Evolutionary conservation across 164 flowering plant species (phyloP), one percentile per base, ranked within the genome.

Genomic region (Malania oleifera): DNA sequence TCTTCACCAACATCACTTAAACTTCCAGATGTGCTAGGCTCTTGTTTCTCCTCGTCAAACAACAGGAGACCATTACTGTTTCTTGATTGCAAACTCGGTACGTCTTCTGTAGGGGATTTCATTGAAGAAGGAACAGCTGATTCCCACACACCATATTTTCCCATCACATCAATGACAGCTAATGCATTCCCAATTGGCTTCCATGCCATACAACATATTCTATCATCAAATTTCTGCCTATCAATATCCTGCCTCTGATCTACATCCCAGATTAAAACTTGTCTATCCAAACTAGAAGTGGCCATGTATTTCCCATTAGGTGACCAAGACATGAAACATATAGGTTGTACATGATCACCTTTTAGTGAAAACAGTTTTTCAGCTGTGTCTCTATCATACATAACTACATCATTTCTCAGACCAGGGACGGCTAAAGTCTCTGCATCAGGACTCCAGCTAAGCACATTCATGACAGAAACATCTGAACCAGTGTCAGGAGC

Each of bases 271-370:
- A 95, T 78, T 45, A 91, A 66, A 35, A 95, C 80, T 72, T 95
- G 98, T 52, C 49, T 78, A 67, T 95, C 98, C 56, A 91, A 67
- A 52, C 96, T 71, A 65, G 96, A 87, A 47, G 98, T 95, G 40
- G 96, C 99, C 78, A 95, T 79, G 69, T 91, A 95, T 59, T 95
- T 87, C 7, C 99, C 98, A 70, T 95, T 95, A 38, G 96, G 98
- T 43, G 99, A 89, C 98, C 99, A 95, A 25, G 85, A 76, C 68
- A 95, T 61, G 67, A 70, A 91, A 74, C 98, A 89, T 52, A 95
- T 59, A 56, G 85, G 76, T 50, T 82, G 71, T 7, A 50, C 60
- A 67, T 95, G 99, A 66, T 89, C 96, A 28, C 96, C 98, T 68
- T 80, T 87, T 64, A 95, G 60, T 17, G 96, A 62, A 69, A 73